A percentile compares a stretch with the other conserved stretches of the same genome.
Evolutionary conservation across 306 rosid species (phyloP).

Genomic region (Acacia confusa): DNA sequence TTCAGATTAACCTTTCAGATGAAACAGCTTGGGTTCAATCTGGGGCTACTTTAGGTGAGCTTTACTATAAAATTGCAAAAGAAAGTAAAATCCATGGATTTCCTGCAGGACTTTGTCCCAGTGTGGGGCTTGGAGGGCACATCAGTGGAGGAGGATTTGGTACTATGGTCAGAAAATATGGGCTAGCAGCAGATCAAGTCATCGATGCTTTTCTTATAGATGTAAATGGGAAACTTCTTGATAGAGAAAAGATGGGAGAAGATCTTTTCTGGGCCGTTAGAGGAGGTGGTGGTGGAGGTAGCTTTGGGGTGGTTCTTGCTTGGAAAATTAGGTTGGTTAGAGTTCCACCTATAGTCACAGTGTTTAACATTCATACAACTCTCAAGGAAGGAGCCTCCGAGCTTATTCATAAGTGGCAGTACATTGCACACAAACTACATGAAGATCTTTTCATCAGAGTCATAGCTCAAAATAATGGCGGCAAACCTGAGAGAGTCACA

Average conservation of each 20-base stretch:
- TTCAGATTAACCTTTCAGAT: background rate
- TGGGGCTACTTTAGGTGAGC: constrained; percentile 22
- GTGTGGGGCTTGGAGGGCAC: constrained; percentile 44
- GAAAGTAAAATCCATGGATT: constrained; percentile 11
- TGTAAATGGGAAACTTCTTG: constrained; percentile 33
- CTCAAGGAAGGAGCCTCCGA: constrained; percentile 23
- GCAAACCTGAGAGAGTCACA: constrained; percentile 22
- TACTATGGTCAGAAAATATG: constrained; percentile 39
- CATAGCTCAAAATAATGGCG: constrained; percentile 24
- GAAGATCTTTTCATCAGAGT: constrained; percentile 56
- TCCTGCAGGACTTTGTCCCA: constrained; percentile 14
- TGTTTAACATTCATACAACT: constrained; percentile 31
- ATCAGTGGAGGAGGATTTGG: constrained; percentile 48
- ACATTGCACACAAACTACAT: constrained; percentile 37
- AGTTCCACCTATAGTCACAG: constrained; percentile 39
- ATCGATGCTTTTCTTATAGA: constrained; percentile 39
- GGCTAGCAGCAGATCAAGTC: constrained; percentile 43
- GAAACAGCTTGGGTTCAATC: constrained; percentile 22
- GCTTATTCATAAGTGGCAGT: constrained; percentile 27
- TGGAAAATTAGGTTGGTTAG: constrained; percentile 40
- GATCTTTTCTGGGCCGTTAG: constrained; percentile 24
- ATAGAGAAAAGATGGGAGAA: constrained; percentile 24
- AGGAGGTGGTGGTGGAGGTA: constrained; percentile 57
- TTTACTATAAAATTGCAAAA: constrained; percentile 14
- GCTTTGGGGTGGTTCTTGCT: constrained; percentile 42